A percentile compares a stretch with the other conserved stretches of the same genome.
Evolutionary conservation across 129 eudicot species (phyloP).

Genomic region (Logfia minima): DNA sequence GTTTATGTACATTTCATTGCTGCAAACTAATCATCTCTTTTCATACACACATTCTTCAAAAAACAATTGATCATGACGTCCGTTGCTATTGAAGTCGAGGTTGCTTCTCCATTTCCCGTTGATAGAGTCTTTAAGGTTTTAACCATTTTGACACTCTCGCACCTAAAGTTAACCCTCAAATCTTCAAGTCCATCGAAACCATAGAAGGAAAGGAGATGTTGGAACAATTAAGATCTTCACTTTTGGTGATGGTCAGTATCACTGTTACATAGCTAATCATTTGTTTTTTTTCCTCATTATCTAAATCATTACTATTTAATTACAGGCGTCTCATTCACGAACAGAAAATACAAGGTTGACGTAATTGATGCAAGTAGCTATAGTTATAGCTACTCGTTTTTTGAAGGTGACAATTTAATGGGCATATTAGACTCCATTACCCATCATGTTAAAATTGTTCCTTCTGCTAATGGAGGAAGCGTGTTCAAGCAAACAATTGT

Average conservation of each 20-base stretch:
- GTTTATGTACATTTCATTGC: background rate
- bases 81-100: background rate
- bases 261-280: background rate
- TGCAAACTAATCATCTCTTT: background rate
- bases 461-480: slow-evolving; percentile 15
- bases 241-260: slow-evolving; percentile 14
- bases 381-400: slow-evolving; percentile 8
- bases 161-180: slow-evolving; percentile 14
- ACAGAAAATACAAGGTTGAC: slow-evolving; percentile 8
- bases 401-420: slow-evolving; percentile 19
- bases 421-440: slow-evolving; percentile 21
- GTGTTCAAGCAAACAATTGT: slow-evolving; percentile 3
- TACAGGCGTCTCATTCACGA: slow-evolving; percentile 7
- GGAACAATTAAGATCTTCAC: slow-evolving; percentile 18
- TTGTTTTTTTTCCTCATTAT: too few species aligned
- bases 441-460: background rate
- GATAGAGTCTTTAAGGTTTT: slow-evolving; percentile 2
- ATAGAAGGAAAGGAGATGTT: slow-evolving; percentile 20
- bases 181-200: slow-evolving; percentile 17
- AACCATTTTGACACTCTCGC: slow-evolving; percentile 3
- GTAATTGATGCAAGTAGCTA: background rate
- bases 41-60: background rate
- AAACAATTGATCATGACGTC: background rate
- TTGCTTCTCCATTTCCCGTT: slow-evolving; percentile 3
- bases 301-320: background rate